These are phyloP conservation scores for Aspergillus ibericus DNA, from an alignment of 2,329 filamentous ascomycete species.

Conservation along the genomic window DNA sequence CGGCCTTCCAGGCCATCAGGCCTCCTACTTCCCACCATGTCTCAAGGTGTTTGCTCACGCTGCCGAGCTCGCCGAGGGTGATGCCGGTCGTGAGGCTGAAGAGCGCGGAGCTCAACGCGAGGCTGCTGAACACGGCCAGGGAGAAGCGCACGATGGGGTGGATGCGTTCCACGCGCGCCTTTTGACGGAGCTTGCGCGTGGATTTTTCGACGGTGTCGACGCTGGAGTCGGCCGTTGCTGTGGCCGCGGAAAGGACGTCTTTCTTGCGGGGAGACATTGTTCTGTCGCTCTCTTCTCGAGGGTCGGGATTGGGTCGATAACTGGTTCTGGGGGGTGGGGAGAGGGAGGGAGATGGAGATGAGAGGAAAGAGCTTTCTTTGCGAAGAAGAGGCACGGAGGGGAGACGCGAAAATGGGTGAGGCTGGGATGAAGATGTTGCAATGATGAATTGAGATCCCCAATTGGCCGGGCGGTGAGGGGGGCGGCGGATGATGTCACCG, in stretches of 20 bases:
- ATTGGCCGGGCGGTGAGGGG: constrained; percentile 29
- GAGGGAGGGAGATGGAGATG: background rate
- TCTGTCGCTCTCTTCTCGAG: background rate
- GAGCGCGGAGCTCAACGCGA: constrained; percentile 63
- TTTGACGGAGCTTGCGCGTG: constrained; percentile 10
- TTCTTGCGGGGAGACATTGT: constrained; percentile 27
- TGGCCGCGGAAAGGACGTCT: constrained; percentile 16
- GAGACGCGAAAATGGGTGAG: constrained; percentile 2
- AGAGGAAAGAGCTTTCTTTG: background rate
- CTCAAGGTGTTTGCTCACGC: constrained; percentile 64
- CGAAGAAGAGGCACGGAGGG: too few relatives aligned
- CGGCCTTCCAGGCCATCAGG: constrained; percentile 57
- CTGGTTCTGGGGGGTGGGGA: constrained; percentile 5
- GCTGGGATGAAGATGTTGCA: constrained; percentile 9
- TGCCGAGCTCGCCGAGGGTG: constrained; percentile 65
- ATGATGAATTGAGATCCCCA: constrained; percentile 5
- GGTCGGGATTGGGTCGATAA: background rate
- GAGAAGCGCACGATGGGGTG: constrained; percentile 45
- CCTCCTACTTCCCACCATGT: constrained; percentile 61
- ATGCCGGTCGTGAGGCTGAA: constrained; percentile 63
- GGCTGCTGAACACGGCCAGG: constrained; percentile 51
- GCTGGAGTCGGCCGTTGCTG: constrained; percentile 11
- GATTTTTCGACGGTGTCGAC: constrained; percentile 12
- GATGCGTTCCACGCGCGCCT: constrained; percentile 26
- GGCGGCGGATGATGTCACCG: constrained; percentile 36